Percentiles rank a stretch among this genome's conserved stretches.
These are phyloP conservation scores for Cladosporium cucumerinum DNA, from an alignment of 2,329 filamentous ascomycete species.

Conservation along the genomic window DNA sequence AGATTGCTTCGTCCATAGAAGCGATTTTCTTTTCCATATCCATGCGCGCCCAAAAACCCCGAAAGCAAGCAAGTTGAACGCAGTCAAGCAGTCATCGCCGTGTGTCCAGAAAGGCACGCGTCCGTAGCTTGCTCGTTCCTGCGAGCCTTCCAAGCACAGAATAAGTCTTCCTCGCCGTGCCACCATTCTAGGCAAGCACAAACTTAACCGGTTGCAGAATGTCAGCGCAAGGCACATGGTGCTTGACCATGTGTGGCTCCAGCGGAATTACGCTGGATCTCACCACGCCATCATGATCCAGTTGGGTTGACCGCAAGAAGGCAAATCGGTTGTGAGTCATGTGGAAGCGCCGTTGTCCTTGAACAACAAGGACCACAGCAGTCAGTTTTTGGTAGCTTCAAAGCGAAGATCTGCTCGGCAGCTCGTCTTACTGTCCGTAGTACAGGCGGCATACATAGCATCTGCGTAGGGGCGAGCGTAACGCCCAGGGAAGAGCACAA, in stretches of 20 bases:
- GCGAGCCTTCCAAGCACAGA: not conserved
- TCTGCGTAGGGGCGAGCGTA: too few species aligned
- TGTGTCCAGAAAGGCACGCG: not conserved
- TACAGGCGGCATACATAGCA: too few species aligned
- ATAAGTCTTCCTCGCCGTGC: too few species aligned
- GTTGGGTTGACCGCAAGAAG: not conserved
- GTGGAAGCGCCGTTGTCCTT: too few species aligned
- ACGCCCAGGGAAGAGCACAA: too few species aligned
- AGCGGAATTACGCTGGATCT: not conserved
- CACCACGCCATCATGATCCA: not conserved
- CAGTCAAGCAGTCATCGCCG: not conserved
- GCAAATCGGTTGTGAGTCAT: not conserved
- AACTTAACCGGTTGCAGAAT: not conserved
- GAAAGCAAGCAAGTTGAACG: not conserved
- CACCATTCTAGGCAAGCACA: not conserved
- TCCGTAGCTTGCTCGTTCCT: not conserved
- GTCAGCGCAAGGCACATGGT: not conserved
- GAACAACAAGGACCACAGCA: not conserved
- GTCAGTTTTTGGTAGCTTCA: not conserved
- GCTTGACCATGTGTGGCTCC: not conserved
- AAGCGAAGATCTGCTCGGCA: not conserved
- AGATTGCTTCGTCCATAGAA: not conserved
- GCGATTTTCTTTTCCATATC: not conserved
- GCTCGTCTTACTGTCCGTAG: not conserved
- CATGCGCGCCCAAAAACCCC: not conserved